phyloP scores from a whole-genome alignment of 352 stramenopile genomes.

The Phytophthora rubi region DNA sequence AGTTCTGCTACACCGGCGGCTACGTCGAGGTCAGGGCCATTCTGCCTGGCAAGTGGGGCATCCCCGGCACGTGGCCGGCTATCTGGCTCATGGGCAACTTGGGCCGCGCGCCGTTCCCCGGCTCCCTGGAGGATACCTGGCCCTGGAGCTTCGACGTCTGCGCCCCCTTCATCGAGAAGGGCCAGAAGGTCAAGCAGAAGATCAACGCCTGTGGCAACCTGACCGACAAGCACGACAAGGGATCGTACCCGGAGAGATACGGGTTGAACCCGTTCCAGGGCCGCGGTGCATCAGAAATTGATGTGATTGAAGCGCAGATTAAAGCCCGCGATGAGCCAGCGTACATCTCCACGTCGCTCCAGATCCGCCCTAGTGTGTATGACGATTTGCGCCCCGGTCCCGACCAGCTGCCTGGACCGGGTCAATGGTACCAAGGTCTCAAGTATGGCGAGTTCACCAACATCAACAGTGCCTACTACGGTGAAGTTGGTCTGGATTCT shows the following conservation, averaged over 20 bases:
- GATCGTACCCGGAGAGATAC: slow-evolving; percentile 88
- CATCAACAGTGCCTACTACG: slow-evolving; percentile 97
- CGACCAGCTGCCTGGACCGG: slow-evolving; percentile 57
- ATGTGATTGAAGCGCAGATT: slow-evolving; percentile 94
- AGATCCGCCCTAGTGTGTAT: slow-evolving; percentile 87
- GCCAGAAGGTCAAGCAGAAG: slow-evolving; percentile 91
- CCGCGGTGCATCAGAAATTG: slow-evolving; percentile 97
- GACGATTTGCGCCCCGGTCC: slow-evolving; percentile 68
- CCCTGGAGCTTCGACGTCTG: slow-evolving; percentile 97
- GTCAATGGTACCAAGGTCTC: slow-evolving; percentile 92
- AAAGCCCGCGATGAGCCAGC: slow-evolving; percentile 86
- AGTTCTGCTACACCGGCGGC: slow-evolving; percentile 98
- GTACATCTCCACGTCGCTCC: slow-evolving; percentile 93
- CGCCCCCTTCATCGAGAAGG: slow-evolving; percentile 81
- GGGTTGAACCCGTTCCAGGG: slow-evolving; percentile 91
- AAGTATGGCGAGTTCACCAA: slow-evolving; percentile 85
- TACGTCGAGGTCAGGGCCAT: slow-evolving; percentile 95
- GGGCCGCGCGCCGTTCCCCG: slow-evolving; percentile 94
- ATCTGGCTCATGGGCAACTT: slow-evolving; percentile 99
- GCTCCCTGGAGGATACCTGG: slow-evolving; percentile 95
- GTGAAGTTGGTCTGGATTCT: slow-evolving; percentile 93
- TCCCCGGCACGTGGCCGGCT: slow-evolving; percentile 96
- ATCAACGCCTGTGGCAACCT: slow-evolving; percentile 95
- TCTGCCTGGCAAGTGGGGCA: slow-evolving; percentile 94
- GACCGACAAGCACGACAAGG: slow-evolving; percentile 93